phyloP scores from a whole-genome alignment of 495 filamentous ascomycete genomes.

The Mycothermus thermophilus region DNA sequence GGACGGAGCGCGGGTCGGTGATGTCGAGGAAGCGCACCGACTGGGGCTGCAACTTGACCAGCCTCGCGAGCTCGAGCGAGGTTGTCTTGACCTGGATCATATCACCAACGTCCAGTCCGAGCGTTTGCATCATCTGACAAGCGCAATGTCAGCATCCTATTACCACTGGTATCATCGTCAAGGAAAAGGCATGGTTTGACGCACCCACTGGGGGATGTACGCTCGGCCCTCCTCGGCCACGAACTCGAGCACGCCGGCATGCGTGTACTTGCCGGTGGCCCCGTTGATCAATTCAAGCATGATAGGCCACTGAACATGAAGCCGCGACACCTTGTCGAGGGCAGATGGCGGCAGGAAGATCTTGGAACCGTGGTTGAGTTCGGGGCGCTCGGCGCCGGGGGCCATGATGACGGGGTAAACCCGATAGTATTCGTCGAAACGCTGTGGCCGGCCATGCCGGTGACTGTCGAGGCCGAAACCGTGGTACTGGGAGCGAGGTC shows the following conservation, averaged over 20 bases:
- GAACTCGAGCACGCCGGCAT: slow-evolving; percentile 93
- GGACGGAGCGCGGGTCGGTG: slow-evolving; percentile 91
- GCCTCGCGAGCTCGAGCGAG: slow-evolving; percentile 70
- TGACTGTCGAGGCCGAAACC: too few relatives aligned
- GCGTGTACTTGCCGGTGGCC: slow-evolving; percentile 58
- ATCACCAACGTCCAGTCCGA: slow-evolving; percentile 78
- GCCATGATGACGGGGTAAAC: slow-evolving; percentile 92
- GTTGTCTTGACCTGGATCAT: slow-evolving; percentile 90
- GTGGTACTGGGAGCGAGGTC: too few relatives aligned
- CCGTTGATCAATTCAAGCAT: slow-evolving; percentile 91
- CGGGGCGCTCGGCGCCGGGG: slow-evolving; percentile 77
- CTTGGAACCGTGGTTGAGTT: slow-evolving; percentile 92
- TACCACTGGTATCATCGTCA: too few relatives aligned
- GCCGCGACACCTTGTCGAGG: slow-evolving; percentile 81
- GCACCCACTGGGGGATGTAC: slow-evolving; percentile 89
- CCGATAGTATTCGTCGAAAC: slow-evolving; percentile 95
- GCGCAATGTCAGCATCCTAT: too few relatives aligned
- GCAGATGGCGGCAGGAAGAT: slow-evolving; percentile 91
- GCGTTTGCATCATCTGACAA: slow-evolving; percentile 89
- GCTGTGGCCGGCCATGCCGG: slow-evolving; percentile 27
- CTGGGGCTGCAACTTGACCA: slow-evolving; percentile 94
- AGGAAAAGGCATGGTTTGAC: too few relatives aligned
- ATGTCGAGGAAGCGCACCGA: slow-evolving; percentile 86
- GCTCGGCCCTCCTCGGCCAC: slow-evolving; percentile 94
- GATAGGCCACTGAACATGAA: slow-evolving; percentile 98